Base-by-base conservation (phyloP, 768 basidiomycete genomes). In the Calocybe indica region DNA sequence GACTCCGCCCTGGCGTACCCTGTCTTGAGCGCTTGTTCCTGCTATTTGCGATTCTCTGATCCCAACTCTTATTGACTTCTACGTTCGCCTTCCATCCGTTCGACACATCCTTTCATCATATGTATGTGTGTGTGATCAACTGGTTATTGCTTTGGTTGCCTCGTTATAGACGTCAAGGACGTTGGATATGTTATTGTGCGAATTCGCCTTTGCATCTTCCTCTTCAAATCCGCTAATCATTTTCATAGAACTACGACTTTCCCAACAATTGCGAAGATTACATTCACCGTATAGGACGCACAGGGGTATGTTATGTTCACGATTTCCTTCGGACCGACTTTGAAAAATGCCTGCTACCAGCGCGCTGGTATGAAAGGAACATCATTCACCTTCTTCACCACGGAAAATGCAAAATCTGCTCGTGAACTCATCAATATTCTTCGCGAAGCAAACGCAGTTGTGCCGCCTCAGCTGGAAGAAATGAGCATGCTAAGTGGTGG, bases 251-350 rank as follows among this genome's bases (percentile, higher is more conserved):
- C 69, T 94, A 90, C 64, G 94, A 97, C 65, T 96, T 98, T 75
- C 93, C 94, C 1, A 96, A 96, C 70, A 94, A 95, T 62, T 91
- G 89, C 60, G 93, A 95, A 73, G 94, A 96, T 68, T 98, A 98
- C 68, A 92, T 97, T 51, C 95, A 99, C 70, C 92, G 95, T 57
- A 99, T 99, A 60, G 96, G 95, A 54, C 92, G 95, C 65, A 96
- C 95, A 54, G 94, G 94, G 47, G 90, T 91, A 66, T 40, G 78
- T 64, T 0, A 46, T 35, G 15, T 14, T 48, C 35, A 10, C 13
- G 1, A 47, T 22, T 7, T 3, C 42, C 5, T 22, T 37, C 8
- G 33, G 7, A 22, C 4, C 38, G 7, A 30, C 31, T 13, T 14
- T 11, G 11, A 11, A 44, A 12, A 37, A 59, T 60, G 46, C 5